Base-by-base conservation (phyloP, 768 basidiomycete species). In the Nevesoporus exiguus region DNA sequence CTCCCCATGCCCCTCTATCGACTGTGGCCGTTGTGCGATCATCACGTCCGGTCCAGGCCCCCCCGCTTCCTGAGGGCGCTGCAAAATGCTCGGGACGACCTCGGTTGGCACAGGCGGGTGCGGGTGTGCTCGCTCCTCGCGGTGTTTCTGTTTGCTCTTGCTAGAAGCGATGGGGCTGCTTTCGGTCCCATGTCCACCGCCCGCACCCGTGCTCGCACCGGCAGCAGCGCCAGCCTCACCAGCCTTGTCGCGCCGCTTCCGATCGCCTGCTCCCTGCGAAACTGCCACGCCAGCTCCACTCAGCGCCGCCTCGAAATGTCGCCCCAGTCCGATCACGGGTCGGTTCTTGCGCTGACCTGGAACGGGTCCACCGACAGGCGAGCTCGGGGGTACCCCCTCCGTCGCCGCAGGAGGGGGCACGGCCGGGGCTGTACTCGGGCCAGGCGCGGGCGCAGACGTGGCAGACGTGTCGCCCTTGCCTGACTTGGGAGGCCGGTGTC, bases 221-320 rank as follows among this genome's bases (percentile, higher is more conserved):
- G 45, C 36, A 10, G 65, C 64, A 36, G 47, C 31, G 10, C 37
- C 40, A 19, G 45, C 36, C 13, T 66, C 64, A 36, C 63, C 67
- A 8, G 68, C 68, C 56, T 62, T 73, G 60, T 74, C 75, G 9
- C 68, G 69, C 34, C 59, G 63, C 62, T 71, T 75, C 19, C 72
- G 66, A 24, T 76, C 71, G 31, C 64, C 57, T 5, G 3, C 25
- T 15, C 27, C 25, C 14, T 25, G 30, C 3, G 56, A 63, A n/a
- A 76, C 67, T 1, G 42, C 60, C 5, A 82, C 81, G 6, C 83
- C 84, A 0, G 82, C 81, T 0, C 85, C 82, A 52, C 69, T 88
- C 27, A 90, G 68, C 8, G 88, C 88, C 7, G 82, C 86, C 60
- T 88, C 86, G 49, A 90, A 85, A 14, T 88, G 85, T 13, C 87